Percentiles rank a stretch among this genome's conserved stretches.
Evolutionary conservation across 164 flowering plant species (phyloP).

Genomic region (Cinnamomum chago): DNA sequence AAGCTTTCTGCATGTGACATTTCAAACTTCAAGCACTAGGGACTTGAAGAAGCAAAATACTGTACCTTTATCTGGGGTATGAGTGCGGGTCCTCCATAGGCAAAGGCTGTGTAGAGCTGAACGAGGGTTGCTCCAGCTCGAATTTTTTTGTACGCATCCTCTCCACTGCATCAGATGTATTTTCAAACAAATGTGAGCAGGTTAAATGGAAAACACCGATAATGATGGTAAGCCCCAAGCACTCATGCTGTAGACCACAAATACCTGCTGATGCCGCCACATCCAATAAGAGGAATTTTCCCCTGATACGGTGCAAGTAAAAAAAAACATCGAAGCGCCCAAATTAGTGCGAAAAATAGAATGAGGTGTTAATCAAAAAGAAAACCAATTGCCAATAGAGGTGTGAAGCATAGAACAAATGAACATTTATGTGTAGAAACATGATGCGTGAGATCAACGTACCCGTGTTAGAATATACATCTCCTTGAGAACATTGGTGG

Average conservation of each 20-base stretch:
- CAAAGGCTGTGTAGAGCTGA: conserved; percentile 93
- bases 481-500: conserved; percentile 77
- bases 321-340: conserved; percentile 5
- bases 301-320: conserved; percentile 48
- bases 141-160: conserved; percentile 93
- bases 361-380: not conserved
- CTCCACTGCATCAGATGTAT: conserved; percentile 58
- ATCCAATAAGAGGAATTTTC: conserved; percentile 82
- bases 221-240: not conserved
- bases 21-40: not conserved
- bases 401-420: not conserved
- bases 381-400: not conserved
- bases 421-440: not conserved
- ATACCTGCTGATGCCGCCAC: conserved; percentile 95
- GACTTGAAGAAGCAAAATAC: not conserved
- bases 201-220: not conserved
- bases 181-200: conserved; percentile 3
- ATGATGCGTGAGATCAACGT: conserved; percentile 17
- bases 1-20: not conserved
- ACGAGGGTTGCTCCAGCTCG: conserved; percentile 94
- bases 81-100: conserved; percentile 92
- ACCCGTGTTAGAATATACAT: conserved; percentile 92
- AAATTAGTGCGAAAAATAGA: not conserved
- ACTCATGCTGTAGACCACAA: not conserved
- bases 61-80: conserved; percentile 89